These are phyloP conservation scores for Lactarius tabidus DNA, from an alignment of 768 basidiomycete genomes.

Conservation along the genomic window DNA sequence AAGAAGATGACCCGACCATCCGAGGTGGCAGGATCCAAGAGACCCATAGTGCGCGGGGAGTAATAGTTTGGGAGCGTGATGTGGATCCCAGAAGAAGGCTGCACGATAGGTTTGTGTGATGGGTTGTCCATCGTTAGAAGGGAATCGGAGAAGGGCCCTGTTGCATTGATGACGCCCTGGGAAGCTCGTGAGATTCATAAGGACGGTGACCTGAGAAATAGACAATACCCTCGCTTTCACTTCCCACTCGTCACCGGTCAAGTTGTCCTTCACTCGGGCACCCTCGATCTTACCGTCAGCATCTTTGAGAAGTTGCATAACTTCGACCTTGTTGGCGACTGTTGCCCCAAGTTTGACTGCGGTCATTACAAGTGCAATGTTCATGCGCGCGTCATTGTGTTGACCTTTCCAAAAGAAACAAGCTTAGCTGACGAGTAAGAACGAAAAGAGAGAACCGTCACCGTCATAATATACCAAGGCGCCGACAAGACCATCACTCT, in stretches of 20 bases:
- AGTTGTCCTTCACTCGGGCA: slow-evolving; percentile 71
- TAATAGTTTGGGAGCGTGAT: slow-evolving; percentile 98
- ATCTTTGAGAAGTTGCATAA: slow-evolving; percentile 71
- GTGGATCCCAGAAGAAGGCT: slow-evolving; percentile 90
- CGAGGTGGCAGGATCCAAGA: slow-evolving; percentile 91
- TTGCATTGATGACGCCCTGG: slow-evolving; percentile 93
- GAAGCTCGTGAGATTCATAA: slow-evolving; percentile 1
- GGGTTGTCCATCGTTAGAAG: slow-evolving; percentile 80
- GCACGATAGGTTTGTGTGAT: slow-evolving; percentile 78
- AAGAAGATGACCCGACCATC: slow-evolving; percentile 99
- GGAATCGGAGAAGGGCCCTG: slow-evolving; percentile 88
- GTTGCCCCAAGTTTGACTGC: slow-evolving; percentile 89
- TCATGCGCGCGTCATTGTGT: slow-evolving; percentile 99
- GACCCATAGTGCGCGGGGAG: slow-evolving; percentile 90
- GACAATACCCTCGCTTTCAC: slow-evolving; percentile 68
- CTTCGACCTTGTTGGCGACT: slow-evolving; percentile 87
- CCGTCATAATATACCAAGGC: slow-evolving; percentile 98
- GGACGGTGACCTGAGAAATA: background rate
- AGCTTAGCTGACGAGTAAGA: slow-evolving; percentile 24
- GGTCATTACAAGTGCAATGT: slow-evolving; percentile 90
- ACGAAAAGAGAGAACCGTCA: slow-evolving; percentile 37
- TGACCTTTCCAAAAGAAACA: slow-evolving; percentile 53
- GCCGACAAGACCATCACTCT: slow-evolving; percentile 85
- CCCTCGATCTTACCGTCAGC: slow-evolving; percentile 61
- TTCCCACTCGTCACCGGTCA: slow-evolving; percentile 79